Conservation (phyloP, 331 rosid species). For the Rosa hybrid region DNA sequence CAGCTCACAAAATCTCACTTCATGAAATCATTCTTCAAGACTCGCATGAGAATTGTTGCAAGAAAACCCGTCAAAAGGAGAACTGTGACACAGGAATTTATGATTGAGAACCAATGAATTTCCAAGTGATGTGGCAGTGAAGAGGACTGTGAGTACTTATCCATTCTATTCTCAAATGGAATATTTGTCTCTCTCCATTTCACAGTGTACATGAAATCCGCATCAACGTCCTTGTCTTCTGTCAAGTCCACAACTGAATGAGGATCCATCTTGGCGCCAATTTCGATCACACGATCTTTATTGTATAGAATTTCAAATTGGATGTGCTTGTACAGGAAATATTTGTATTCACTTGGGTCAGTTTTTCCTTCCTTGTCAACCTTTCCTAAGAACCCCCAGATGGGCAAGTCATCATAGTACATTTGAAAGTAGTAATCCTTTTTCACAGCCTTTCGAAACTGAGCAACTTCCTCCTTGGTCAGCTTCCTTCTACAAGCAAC, state of each 20-base stretch:
- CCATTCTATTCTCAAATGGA: conserved; percentile 94
- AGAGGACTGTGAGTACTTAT: conserved; percentile 93
- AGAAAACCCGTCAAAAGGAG: conserved; percentile 96
- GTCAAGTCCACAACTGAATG: conserved; percentile 86
- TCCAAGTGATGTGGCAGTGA: conserved; percentile 95
- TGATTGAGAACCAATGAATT: conserved; percentile 97
- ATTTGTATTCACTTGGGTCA: conserved; percentile 80
- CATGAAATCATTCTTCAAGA: conserved; percentile 96
- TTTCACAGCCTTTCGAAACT: conserved; percentile 76
- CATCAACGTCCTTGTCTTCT: conserved; percentile 79
- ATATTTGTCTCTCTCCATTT: conserved; percentile 83
- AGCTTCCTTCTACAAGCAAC: conserved; percentile 66
- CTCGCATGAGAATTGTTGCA: conserved; percentile 98
- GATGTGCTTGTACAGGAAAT: conserved; percentile 87
- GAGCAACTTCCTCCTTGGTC: conserved; percentile 54
- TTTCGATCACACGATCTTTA: conserved; percentile 84
- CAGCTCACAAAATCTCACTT: conserved; percentile 57
- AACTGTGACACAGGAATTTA: conserved; percentile 96
- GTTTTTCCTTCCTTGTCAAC: conserved; percentile 81
- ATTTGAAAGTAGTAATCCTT: conserved; percentile 93
- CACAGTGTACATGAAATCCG: conserved; percentile 79
- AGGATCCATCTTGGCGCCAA: conserved; percentile 83
- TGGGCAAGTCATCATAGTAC: conserved; percentile 95
- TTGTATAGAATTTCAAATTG: conserved; percentile 83
- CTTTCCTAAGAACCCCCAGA: conserved; percentile 93